These are phyloP conservation scores for Kondoa malvinella DNA, from an alignment of 768 basidiomycete genomes.

Conservation along the genomic window DNA sequence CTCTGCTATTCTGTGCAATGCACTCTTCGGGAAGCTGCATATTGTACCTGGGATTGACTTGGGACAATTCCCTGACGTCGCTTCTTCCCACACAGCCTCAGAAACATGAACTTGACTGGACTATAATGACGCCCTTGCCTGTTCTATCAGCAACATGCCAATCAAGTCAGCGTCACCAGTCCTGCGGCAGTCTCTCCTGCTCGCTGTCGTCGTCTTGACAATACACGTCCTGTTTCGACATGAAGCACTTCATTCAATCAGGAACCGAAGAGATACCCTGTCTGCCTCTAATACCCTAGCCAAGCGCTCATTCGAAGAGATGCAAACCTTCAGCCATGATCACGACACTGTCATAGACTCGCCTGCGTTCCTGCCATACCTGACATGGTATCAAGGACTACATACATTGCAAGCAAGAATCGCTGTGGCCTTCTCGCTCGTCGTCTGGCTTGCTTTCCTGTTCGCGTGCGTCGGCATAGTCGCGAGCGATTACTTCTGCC, in stretches of 20 bases:
- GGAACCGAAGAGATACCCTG: not conserved
- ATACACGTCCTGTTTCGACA: not conserved
- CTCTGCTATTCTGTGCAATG: no score
- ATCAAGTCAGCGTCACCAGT: no score
- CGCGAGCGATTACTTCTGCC: slow-evolving; percentile 93
- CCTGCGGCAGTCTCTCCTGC: not conserved
- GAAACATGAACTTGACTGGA: no score
- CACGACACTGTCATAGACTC: not conserved
- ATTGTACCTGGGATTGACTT: no score
- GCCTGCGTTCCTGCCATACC: slow-evolving; percentile 6
- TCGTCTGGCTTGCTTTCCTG: slow-evolving; percentile 72
- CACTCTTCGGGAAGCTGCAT: no score
- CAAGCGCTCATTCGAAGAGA: not conserved
- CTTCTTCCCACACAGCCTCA: no score
- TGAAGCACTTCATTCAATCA: not conserved
- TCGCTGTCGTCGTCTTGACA: not conserved
- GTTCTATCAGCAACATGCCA: not conserved
- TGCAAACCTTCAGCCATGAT: no score
- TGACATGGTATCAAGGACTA: not conserved
- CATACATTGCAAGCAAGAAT: slow-evolving; percentile 35
- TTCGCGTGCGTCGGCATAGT: slow-evolving; percentile 91
- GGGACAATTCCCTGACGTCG: no score
- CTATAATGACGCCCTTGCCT: no score
- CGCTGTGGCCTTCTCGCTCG: slow-evolving; percentile 42
- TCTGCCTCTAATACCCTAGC: not conserved